Evolutionary conservation across 2,329 filamentous ascomycete genomes (phyloP).

Genomic region (Ciborinia camelliae): DNA sequence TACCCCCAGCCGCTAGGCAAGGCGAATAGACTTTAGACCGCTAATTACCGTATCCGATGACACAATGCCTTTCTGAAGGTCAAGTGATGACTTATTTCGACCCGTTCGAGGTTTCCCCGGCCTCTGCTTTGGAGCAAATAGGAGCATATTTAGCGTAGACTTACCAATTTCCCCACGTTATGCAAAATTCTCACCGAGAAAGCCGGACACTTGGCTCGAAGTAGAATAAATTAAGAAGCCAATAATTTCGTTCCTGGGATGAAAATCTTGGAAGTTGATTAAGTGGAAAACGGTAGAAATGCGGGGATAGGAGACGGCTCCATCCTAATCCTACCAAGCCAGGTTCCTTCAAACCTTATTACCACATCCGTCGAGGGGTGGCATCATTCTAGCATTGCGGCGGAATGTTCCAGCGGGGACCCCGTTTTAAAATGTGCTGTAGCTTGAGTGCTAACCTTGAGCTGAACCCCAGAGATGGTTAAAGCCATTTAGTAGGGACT

Average conservation of each 20-base stretch:
- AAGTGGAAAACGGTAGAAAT: slow-evolving; percentile 1
- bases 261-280: background rate
- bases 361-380: too few species aligned
- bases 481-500: too few species aligned
- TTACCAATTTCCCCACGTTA: background rate
- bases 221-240: background rate
- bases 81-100: background rate
- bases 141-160: background rate
- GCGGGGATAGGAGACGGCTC: background rate
- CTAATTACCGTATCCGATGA: background rate
- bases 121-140: background rate
- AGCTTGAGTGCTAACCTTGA: too few species aligned
- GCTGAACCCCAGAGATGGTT: too few species aligned
- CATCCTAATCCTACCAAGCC: background rate
- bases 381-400: too few species aligned
- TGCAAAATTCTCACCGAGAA: slow-evolving; percentile 24
- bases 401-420: too few species aligned
- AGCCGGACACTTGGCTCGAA: slow-evolving; percentile 16
- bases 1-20: too few species aligned
- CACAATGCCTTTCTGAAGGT: background rate
- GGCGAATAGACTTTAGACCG: background rate
- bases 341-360: slow-evolving; percentile 19
- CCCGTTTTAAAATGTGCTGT: too few species aligned
- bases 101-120: background rate
- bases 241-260: too few species aligned